Conservation (phyloP, 2,329 filamentous ascomycete species). For the Talaromyces atroroseus region DNA sequence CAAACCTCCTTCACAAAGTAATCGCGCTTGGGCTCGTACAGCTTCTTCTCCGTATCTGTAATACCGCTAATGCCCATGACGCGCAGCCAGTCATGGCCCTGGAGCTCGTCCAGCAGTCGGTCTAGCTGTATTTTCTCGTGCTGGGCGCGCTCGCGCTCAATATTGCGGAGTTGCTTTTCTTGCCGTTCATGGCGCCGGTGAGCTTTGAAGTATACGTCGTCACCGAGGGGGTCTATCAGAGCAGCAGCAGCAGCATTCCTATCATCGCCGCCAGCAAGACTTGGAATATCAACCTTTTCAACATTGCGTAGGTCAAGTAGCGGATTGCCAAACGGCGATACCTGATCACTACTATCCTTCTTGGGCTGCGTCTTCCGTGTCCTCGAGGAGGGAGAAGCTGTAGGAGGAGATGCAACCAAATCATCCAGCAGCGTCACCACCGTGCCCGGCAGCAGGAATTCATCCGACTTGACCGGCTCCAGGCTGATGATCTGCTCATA, state of each 20-base stretch:
- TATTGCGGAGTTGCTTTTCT: conserved; percentile 64
- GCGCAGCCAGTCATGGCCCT: conserved; percentile 87
- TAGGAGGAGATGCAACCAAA: conserved; percentile 27
- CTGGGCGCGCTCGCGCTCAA: conserved; percentile 61
- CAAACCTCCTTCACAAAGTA: conserved; percentile 82
- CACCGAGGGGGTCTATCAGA: conserved; percentile 50
- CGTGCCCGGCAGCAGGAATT: conserved; percentile 67
- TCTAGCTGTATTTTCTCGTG: conserved; percentile 64
- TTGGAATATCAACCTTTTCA: conserved; percentile 41
- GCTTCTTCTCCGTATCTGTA: conserved; percentile 78
- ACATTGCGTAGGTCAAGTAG: conserved; percentile 34
- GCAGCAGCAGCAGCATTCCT: no score
- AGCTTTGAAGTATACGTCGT: conserved; percentile 52
- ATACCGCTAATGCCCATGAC: conserved; percentile 83
- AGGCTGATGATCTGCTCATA: conserved; percentile 93
- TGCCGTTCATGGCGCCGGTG: conserved; percentile 59
- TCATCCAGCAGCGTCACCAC: conserved; percentile 66
- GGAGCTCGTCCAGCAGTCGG: conserved; percentile 69
- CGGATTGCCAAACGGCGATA: conserved; percentile 33
- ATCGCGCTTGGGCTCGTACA: conserved; percentile 77
- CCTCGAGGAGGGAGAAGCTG: conserved; percentile 6
- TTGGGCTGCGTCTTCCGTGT: conserved; percentile 6
- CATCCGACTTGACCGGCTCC: conserved; percentile 64
- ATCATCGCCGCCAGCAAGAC: conserved; percentile 20
- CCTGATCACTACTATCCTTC: conserved; percentile 2